Evolutionary conservation across 2,329 filamentous ascomycete species (phyloP).

Genomic region (Drechslerella stenobrocha): DNA sequence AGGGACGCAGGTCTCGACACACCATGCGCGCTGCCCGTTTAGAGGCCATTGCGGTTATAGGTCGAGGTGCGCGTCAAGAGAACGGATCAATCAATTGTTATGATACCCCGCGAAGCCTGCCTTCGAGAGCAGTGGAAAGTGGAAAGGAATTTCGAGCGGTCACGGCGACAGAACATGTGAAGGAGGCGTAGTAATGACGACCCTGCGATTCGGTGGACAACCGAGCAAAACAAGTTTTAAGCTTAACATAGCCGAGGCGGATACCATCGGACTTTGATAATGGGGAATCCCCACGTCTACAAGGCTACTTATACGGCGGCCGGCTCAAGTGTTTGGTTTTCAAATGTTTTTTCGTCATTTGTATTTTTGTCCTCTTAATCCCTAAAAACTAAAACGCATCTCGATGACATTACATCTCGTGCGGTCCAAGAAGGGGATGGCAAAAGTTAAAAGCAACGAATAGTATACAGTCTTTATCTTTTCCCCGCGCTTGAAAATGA

Average conservation of each 20-base stretch:
- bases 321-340: background rate
- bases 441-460: background rate
- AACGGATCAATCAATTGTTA: too few species aligned
- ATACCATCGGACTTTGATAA: constrained; percentile 1
- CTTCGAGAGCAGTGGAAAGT: background rate
- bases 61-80: background rate
- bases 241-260: constrained; percentile 14
- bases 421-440: background rate
- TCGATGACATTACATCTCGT: background rate
- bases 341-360: constrained; percentile 6
- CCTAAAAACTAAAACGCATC: background rate
- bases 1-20: constrained; percentile 37
- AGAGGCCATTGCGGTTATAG: constrained; percentile 23
- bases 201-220: constrained; percentile 42
- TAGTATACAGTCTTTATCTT: constrained; percentile 3
- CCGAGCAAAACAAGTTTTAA: constrained; percentile 22
- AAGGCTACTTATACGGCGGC: background rate
- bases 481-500: background rate
- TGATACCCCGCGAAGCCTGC: too few species aligned
- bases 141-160: constrained; percentile 1
- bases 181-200: constrained; percentile 25
- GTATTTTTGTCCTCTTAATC: background rate
- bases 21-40: constrained; percentile 40
- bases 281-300: background rate
- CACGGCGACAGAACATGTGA: constrained; percentile 22